These are phyloP conservation scores for Vitis hybrid DNA, from an alignment of 177 flowering plant species.

Conservation along the genomic window DNA sequence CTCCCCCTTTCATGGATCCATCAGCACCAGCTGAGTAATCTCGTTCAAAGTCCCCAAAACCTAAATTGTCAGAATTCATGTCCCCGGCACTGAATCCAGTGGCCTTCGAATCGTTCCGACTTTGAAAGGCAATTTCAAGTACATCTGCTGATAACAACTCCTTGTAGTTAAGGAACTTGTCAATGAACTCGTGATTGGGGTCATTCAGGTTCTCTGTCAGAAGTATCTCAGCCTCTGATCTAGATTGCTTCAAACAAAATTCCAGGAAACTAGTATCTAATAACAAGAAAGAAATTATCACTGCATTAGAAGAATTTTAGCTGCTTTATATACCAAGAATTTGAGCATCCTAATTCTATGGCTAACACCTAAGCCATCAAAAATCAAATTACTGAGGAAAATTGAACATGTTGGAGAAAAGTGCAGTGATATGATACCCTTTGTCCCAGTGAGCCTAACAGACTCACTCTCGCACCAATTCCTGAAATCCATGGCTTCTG, in stretches of 20 bases:
- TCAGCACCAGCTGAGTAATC: constrained; percentile 27
- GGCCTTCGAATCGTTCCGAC: constrained; percentile 41
- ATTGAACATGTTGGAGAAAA: background rate
- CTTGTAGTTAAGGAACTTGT: constrained; percentile 88
- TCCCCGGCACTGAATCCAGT: constrained; percentile 34
- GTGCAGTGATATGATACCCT: constrained; percentile 44
- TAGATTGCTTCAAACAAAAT: constrained; percentile 85
- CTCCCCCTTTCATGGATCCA: constrained; percentile 57
- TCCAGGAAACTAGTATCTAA: constrained; percentile 94
- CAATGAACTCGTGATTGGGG: constrained; percentile 83
- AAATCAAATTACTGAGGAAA: background rate
- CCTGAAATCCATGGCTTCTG: constrained; percentile 95
- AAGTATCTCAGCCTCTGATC: constrained; percentile 81
- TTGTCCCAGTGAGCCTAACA: constrained; percentile 70
- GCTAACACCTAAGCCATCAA: background rate
- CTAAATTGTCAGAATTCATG: constrained; percentile 32
- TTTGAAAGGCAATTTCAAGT: constrained; percentile 81
- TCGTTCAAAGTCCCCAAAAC: constrained; percentile 27
- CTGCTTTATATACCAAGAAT: too few relatives aligned
- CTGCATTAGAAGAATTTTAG: background rate
- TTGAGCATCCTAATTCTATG: too few relatives aligned
- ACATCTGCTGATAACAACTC: constrained; percentile 85
- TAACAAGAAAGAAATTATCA: background rate
- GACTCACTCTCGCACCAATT: constrained; percentile 94
- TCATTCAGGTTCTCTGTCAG: constrained; percentile 83